Base-by-base conservation (phyloP, 805 yeast species). In the Yarrowia deformans region DNA sequence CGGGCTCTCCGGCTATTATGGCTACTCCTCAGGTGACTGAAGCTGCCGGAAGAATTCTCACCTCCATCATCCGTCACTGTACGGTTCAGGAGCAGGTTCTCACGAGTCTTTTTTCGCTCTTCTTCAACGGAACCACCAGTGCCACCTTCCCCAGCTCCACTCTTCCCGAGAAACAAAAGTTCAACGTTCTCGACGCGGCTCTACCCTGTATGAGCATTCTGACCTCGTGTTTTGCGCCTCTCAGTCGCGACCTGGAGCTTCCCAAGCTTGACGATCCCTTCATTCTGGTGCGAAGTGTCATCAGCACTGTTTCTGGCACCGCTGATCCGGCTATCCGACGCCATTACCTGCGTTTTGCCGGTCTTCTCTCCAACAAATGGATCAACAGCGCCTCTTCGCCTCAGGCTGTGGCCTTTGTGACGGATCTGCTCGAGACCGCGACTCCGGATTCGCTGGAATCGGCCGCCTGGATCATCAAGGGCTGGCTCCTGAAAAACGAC, bases 391-490 rank as follows among this genome's bases (percentile, higher is more conserved):
- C 56, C 18, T 69, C 69, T 77, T 81, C 72, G 8, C 54, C 71
- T 14, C 52, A 70, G 18, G 49, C 61, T 5, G 49, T 34, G 42
- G 39, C 52, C 16, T 40, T 64, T 40, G 50, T 39, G 4, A 6
- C 66, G 18, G 42, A 34, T 3, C 52, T 60, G 18, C 52, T 60
- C 6, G 40, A 42, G n/a, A 43, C 66, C 4, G 42, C 40, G 2
- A 43, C 66, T 34, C 42, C 52, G 1, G 35, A 37, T 18, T 39
- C 61, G 2, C 18, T 68, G 10, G 97, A 91, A 75, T 75, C 83
- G 0, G 76, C 82, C 12, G 80, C 88, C 1, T 93, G 97, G 97
- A 77, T 88, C 8, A 79, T 87, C 23, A 93, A 91, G 76, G 93
- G 90, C 0, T 80, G 90, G 63, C 74, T 90, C 0, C 75, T 91